A percentile compares a stretch with the other conserved stretches of the same genome.
These are phyloP conservation scores for Corylus heterophylla DNA, from an alignment of 306 rosid species.

Conservation along the genomic window DNA sequence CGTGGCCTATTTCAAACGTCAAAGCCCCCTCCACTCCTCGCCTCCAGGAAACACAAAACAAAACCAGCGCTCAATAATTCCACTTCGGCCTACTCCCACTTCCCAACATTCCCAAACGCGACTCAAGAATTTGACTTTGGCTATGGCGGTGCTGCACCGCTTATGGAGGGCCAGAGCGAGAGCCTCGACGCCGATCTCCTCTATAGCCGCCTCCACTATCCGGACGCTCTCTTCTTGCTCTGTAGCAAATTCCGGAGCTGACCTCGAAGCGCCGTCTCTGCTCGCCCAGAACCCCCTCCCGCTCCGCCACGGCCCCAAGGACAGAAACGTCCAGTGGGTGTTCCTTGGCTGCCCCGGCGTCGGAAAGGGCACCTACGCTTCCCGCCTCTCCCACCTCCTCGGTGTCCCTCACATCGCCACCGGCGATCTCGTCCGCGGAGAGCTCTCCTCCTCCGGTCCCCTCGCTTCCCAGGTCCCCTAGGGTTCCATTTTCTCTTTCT, in stretches of 20 bases:
- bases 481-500: not conserved
- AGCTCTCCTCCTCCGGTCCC: conserved; percentile 78
- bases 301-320: conserved; percentile 43
- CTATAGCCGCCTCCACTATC: conserved; percentile 23
- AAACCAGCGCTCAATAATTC: too few relatives aligned
- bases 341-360: conserved; percentile 96
- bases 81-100: too few relatives aligned
- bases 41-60: not conserved
- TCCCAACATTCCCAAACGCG: not conserved
- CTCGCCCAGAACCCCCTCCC: conserved; percentile 31
- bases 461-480: conserved; percentile 61
- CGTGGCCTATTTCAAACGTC: not conserved
- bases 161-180: conserved; percentile 25
- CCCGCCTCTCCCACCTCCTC: conserved; percentile 82
- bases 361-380: conserved; percentile 93
- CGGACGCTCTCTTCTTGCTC: conserved; percentile 32
- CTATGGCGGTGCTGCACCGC: conserved; percentile 81
- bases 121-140: not conserved
- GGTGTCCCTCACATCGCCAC: conserved; percentile 92
- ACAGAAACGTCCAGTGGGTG: conserved; percentile 78
- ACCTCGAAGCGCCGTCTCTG: conserved; percentile 24
- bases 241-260: conserved; percentile 22
- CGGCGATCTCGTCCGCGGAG: conserved; percentile 95
- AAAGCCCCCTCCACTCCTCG: not conserved
- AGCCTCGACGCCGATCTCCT: conserved; percentile 25